Conservation (phyloP, 2,329 filamentous ascomycete genomes). For the Ophiostoma pallidulum region DNA sequence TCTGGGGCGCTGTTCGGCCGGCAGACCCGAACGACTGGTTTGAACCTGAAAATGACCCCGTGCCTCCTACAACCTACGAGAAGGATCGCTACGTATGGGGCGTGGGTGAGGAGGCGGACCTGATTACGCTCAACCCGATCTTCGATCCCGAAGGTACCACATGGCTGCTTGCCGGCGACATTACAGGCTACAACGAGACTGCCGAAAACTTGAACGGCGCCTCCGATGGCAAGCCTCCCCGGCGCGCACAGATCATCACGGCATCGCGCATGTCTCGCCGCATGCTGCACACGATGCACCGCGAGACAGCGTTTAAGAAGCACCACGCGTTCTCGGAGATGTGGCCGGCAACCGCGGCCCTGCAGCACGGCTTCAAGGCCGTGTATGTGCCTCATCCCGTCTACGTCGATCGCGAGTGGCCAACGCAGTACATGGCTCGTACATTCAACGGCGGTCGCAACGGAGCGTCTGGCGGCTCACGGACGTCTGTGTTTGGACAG, state of each 20-base stretch:
- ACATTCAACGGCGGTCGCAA: conserved; percentile 74
- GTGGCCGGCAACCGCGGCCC: conserved; percentile 81
- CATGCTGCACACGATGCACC: conserved; percentile 80
- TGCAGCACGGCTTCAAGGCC: conserved; percentile 89
- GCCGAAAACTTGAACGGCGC: conserved; percentile 21
- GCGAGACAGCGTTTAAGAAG: conserved; percentile 73
- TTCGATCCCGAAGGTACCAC: conserved; percentile 83
- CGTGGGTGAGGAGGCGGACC: conserved; percentile 79
- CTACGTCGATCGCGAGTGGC: conserved; percentile 82
- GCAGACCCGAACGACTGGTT: conserved; percentile 60
- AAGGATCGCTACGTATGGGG: conserved; percentile 81
- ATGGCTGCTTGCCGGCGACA: conserved; percentile 73
- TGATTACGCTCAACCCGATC: conserved; percentile 84
- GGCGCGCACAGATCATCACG: conserved; percentile 82
- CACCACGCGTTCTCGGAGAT: conserved; percentile 93
- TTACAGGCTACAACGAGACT: conserved; percentile 70
- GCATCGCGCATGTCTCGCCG: conserved; percentile 73
- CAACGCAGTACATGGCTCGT: conserved; percentile 62
- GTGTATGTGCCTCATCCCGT: conserved; percentile 85
- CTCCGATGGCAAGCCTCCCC: conserved; percentile 50
- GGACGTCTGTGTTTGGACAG: conserved; percentile 68
- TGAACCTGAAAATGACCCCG: conserved; percentile 61
- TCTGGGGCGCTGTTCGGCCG: conserved; percentile 80
- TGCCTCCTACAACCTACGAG: conserved; percentile 62
- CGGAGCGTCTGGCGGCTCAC: conserved; percentile 62